Evolutionary conservation across 1,284 basidiomycete genomes (phyloP).

Genomic region (Ceratobasidium sp.): DNA sequence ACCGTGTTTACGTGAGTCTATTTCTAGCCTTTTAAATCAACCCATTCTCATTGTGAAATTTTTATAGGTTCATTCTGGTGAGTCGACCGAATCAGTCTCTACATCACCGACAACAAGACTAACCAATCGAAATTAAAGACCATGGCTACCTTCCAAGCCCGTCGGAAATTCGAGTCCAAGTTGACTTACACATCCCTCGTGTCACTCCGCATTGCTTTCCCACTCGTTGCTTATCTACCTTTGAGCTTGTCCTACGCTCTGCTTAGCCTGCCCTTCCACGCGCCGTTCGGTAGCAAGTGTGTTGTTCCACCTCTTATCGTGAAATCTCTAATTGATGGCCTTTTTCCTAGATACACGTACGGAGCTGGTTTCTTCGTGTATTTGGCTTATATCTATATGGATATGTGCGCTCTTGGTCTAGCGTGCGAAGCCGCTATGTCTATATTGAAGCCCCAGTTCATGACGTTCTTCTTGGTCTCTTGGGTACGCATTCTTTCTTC

Average conservation of each 20-base stretch:
- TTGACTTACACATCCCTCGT: conserved; percentile 58
- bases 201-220: conserved; percentile 55
- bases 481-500: conserved; percentile 56
- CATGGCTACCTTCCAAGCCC: not conserved
- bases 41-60: not conserved
- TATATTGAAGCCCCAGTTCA: not conserved
- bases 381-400: conserved; percentile 8
- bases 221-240: conserved; percentile 57
- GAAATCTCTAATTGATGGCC: not conserved
- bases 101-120: not conserved
- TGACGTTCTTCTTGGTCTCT: conserved; percentile 6
- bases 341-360: not conserved
- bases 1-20: conserved; percentile 11
- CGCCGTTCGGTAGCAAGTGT: not conserved
- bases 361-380: conserved; percentile 7
- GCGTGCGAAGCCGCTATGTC: conserved; percentile 9
- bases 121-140: not conserved
- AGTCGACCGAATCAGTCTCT: not conserved
- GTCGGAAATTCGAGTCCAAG: conserved; percentile 51
- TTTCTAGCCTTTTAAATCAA: not conserved
- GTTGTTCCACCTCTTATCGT: not conserved
- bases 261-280: not conserved
- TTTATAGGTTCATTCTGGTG: not conserved
- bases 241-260: conserved; percentile 46
- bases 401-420: conserved; percentile 7